Base-by-base conservation (phyloP, 192 early-diverging fungal genomes). In the Podila epicladia region DNA sequence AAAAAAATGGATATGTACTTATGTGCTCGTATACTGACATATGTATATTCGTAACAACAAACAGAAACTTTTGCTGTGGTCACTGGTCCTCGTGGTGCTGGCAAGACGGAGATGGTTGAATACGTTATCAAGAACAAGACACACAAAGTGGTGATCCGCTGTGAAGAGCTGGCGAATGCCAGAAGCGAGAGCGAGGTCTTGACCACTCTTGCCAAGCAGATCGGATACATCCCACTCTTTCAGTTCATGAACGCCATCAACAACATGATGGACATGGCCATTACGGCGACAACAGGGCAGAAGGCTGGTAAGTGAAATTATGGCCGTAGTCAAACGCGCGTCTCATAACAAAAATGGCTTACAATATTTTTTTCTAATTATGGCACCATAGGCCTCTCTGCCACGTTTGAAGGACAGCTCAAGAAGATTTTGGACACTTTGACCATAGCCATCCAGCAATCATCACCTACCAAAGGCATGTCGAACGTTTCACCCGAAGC, bases 171-270 rank as follows among this genome's bases (percentile, higher is more conserved):
- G 60, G 91, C 89, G 0, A 90, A 90, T 63, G 87, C 93, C 38
- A 87, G 89, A 41, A 92, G 87, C 66, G 91, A 93, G 58, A 85
- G 92, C 57, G 90, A 95, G 55, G 74, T 96, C 80, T 87, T 97
- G 64, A 88, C 89, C 22, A 79, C 79, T 13, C 82, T 99, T 69
- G 95, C 97, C 1, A 86, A 86, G 31, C 95, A 98, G 84, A 88
- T 98, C 22, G 94, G 94, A 7, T 98, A 95, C 86, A 94, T 95
- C 82, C 98, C 98, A 5, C 84, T 95, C 33, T 95, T 98, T 68
- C 93, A 91, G 64, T 93, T 89, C 73, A 82, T 92, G 58, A 86
- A 89, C 29, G 85, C 88, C 26, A 78, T 92, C 28, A 92, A 89
- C 33, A 87, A 88, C 58, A 74, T 94, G n/a, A 83, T 95, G 31